Conservation (phyloP, 306 rosid species). For the Betula pendula region DNA sequence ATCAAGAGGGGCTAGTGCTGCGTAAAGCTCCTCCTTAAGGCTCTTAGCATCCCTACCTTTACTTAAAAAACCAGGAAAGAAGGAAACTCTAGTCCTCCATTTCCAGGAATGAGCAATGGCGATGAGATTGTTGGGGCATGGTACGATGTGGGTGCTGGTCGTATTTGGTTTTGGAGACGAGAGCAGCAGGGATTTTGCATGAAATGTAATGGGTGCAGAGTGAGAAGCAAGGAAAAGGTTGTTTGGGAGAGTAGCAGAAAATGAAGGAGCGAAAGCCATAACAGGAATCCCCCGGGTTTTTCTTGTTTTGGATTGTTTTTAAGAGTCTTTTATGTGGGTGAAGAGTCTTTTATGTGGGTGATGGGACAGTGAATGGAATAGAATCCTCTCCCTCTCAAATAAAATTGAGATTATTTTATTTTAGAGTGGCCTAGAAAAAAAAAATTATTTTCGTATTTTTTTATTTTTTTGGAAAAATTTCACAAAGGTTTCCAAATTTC, state of each 20-base stretch:
- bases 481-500: no score
- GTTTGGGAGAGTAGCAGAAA: neutral
- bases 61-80: slow-evolving; percentile 1
- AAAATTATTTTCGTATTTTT: no score
- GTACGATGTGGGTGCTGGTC: neutral
- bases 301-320: no score
- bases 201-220: neutral
- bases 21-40: slow-evolving; percentile 1
- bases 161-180: neutral
- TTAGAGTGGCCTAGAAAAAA: no score
- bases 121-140: neutral
- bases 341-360: no score
- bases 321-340: no score
- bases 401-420: no score
- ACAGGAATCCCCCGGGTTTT: no score
- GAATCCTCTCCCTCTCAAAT: no score
- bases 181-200: neutral
- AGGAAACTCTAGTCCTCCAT: slow-evolving; percentile 4
- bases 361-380: no score
- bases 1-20: slow-evolving; percentile 7
- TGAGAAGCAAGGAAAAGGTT: neutral
- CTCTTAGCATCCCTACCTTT: neutral
- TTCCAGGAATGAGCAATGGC: neutral
- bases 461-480: no score
- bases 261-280: neutral